These are phyloP conservation scores for Dryas drummondii DNA, from an alignment of 306 rosid species.

Conservation along the genomic window DNA sequence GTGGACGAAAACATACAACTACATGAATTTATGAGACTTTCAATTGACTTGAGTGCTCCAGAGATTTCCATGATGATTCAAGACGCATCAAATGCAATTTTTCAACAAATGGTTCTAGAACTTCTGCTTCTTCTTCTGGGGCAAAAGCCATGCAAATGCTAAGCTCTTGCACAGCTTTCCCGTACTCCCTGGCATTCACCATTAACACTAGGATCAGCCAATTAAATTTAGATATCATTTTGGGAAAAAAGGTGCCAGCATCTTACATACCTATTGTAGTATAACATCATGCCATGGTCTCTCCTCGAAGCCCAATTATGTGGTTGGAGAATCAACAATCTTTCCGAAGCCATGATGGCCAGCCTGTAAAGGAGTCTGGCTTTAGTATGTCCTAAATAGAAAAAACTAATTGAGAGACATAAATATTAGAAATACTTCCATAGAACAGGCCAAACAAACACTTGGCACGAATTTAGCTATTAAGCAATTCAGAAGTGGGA, in stretches of 20 bases:
- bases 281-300: conserved; percentile 23
- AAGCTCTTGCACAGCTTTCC: conserved; percentile 18
- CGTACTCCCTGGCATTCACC: conserved; percentile 15
- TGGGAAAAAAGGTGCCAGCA: not conserved
- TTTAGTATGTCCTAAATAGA: not conserved
- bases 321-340: conserved; percentile 19
- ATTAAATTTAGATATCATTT: not conserved
- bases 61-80: conserved; percentile 20
- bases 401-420: not conserved
- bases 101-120: conserved; percentile 23
- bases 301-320: conserved; percentile 22
- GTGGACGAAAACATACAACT: no score
- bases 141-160: conserved; percentile 28
- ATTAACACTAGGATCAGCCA: not conserved
- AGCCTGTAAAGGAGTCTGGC: not conserved
- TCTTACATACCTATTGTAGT: conserved; percentile 10
- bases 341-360: conserved; percentile 21
- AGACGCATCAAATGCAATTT: conserved; percentile 19
- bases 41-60: conserved; percentile 16
- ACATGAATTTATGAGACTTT: not conserved
- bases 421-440: not conserved
- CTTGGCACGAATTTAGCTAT: not conserved
- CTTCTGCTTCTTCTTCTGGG: conserved; percentile 18
- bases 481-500: not conserved
- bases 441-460: not conserved